Base-by-base conservation (phyloP, 129 eudicot species). In the Artemisia argyi region DNA sequence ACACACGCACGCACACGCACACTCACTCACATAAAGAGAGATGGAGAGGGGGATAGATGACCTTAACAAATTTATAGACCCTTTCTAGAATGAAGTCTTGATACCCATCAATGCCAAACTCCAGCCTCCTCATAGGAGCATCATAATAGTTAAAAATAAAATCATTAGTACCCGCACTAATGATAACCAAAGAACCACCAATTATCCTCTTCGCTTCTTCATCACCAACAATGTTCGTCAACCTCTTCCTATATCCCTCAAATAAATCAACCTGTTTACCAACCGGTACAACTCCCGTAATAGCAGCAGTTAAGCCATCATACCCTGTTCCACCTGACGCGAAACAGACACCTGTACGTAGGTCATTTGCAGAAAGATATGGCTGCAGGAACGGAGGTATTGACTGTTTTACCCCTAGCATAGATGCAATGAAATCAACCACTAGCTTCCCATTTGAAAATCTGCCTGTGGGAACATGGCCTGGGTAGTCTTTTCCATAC, bases 101-200 rank as follows among this genome's bases (percentile, higher is more conserved):
- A 77, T 91, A 85, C 19, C 49, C 63, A 49, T 73, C 54, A 70
- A 85, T 73, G 69, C 66, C 13, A 56, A 81, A 85, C 49, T 78
- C 72, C 42, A 68, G 15, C 59, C 75, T 77, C 54, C 96, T 88
- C 1, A 79, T 77, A 1, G 90, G 90, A 9, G 84, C 17, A 16
- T 84, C 90, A 54, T 91, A 91, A 51, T 54, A 88, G 44, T 81
- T 88, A 55, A 88, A 84, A 61, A 84, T 68, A 71, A 91, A 86
- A 69, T 91, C 97, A 30, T 88, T 88, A 19, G 96, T 84, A 56
- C 96, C 93, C 0, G 93, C 93, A 72, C 85, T 84, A 26, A 91
- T 66, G 53, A 74, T 52, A 66, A 84, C 83, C 66, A 88, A 52
- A 59, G 93, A 87, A 18, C 58, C 28, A 19, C 61, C 60, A n/a